Evolutionary conservation across 176 grass and related monocot species (phyloP).

Genomic region (Themeda triandra): DNA sequence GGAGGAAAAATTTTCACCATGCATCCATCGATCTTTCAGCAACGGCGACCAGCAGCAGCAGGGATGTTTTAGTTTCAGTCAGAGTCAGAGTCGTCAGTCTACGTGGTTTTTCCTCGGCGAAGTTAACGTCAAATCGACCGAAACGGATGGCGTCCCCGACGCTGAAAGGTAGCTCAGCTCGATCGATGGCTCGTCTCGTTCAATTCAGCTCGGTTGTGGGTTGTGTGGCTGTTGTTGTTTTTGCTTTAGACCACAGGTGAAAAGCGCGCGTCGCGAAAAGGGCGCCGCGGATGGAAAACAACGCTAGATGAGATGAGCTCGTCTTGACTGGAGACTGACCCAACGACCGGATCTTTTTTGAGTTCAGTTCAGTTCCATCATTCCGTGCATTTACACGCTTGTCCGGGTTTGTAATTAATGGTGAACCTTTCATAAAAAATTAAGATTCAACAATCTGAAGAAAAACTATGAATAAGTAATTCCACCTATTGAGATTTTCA

Average conservation of each 20-base stretch:
- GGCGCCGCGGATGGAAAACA: conserved; percentile 7
- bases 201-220: not conserved
- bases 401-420: not conserved
- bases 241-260: not conserved
- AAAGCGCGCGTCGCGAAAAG: not conserved
- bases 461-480: not conserved
- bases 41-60: not conserved
- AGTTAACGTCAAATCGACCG: conserved; percentile 7
- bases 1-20: conserved; percentile 12
- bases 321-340: conserved; percentile 25
- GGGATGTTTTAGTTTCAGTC: not conserved
- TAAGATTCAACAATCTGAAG: not conserved
- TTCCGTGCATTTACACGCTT: not conserved
- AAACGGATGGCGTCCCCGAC: conserved; percentile 3
- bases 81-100: not conserved
- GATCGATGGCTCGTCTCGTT: not conserved
- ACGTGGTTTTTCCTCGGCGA: not conserved
- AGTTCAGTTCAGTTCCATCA: not conserved
- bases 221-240: not conserved
- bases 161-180: conserved; percentile 15
- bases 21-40: not conserved
- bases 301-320: not conserved
- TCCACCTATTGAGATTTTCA: not conserved
- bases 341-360: not conserved
- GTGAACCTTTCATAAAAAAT: not conserved